Conservation (phyloP, 164 flowering plant species). For the Chimonanthus salicifolius region DNA sequence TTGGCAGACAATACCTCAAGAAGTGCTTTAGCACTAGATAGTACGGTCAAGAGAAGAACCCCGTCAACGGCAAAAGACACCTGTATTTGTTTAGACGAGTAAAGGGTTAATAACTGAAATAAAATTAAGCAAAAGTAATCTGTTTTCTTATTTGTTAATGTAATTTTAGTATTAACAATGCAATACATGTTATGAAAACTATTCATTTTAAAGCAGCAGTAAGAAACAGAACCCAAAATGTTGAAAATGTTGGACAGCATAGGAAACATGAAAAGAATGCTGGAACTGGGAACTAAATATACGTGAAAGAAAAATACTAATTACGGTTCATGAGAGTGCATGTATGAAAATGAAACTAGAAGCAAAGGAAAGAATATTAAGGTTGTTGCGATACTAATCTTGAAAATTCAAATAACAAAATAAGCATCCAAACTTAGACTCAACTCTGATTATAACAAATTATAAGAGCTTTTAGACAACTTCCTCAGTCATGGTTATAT, state of each 20-base stretch:
- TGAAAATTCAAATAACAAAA: too few species aligned
- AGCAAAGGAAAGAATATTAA: too few species aligned
- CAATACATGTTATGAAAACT: not conserved
- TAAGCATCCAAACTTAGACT: too few species aligned
- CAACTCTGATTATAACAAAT: too few species aligned
- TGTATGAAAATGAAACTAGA: too few species aligned
- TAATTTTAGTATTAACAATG: not conserved
- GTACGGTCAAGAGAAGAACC: conserved; percentile 43
- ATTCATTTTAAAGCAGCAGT: not conserved
- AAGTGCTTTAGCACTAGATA: conserved; percentile 50
- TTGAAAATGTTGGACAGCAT: not conserved
- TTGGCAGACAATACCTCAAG: conserved; percentile 40
- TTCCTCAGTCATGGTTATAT: too few species aligned
- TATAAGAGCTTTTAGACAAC: too few species aligned
- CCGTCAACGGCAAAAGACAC: conserved; percentile 74
- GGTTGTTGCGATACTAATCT: too few species aligned
- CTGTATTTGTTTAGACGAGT: conserved; percentile 18
- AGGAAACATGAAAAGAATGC: not conserved
- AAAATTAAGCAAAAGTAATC: not conserved
- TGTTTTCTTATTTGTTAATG: not conserved
- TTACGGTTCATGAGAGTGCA: too few species aligned
- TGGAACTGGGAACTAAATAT: not conserved
- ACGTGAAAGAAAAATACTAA: too few species aligned
- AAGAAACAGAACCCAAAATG: not conserved
- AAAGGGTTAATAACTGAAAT: not conserved